These are phyloP conservation scores for Podospora australis DNA, from an alignment of 495 filamentous ascomycete species.

Conservation along the genomic window DNA sequence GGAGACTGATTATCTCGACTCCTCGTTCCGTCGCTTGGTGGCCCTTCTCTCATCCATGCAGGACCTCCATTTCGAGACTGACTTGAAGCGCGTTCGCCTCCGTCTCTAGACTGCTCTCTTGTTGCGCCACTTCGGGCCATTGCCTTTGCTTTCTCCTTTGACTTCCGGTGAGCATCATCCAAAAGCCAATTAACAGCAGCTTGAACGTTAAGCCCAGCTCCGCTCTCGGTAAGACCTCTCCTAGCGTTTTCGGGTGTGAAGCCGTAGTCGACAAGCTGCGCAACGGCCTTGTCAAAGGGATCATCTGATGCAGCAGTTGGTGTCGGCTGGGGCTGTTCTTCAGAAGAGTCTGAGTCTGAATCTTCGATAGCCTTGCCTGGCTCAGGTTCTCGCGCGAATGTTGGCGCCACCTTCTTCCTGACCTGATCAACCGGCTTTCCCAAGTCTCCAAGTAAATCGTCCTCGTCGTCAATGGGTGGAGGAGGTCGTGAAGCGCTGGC, in stretches of 20 bases:
- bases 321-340: constrained; percentile 24
- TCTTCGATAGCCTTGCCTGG: constrained; percentile 41
- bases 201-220: constrained; percentile 74
- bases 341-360: constrained; percentile 38
- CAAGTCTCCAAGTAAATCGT: constrained; percentile 84
- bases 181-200: constrained; percentile 84
- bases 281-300: constrained; percentile 73
- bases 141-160: constrained; percentile 48
- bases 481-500: constrained; percentile 25
- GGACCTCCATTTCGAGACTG: constrained; percentile 29
- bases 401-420: constrained; percentile 34
- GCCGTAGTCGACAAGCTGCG: constrained; percentile 91
- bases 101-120: constrained; percentile 13
- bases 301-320: constrained; percentile 33
- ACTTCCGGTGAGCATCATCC: constrained; percentile 75
- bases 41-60: constrained; percentile 33
- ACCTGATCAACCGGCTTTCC: constrained; percentile 82
- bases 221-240: constrained; percentile 69
- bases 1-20: constrained; percentile 53
- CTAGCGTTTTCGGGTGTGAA: constrained; percentile 76
- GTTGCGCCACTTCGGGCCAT: constrained; percentile 23
- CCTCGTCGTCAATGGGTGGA: constrained; percentile 64
- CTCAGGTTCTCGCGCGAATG: constrained; percentile 30
- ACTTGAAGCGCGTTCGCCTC: constrained; percentile 24
- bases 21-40: constrained; percentile 32